Percentiles rank a stretch among this genome's conserved stretches.
phyloP scores from a whole-genome alignment of 2,329 filamentous ascomycete genomes.

The Nemania sp. region DNA sequence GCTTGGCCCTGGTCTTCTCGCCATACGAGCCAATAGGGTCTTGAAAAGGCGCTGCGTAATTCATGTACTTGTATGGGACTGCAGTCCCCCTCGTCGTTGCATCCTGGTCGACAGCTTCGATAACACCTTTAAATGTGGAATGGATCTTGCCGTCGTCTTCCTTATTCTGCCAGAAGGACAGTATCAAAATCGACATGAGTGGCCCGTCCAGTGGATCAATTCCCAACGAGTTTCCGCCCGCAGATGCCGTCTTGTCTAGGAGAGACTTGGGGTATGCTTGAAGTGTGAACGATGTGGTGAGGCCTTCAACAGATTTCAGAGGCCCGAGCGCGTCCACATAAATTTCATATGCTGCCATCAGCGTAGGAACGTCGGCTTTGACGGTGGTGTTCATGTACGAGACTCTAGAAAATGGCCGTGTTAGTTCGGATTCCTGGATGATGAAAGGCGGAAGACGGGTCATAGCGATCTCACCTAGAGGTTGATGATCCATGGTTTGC shows the following conservation, averaged over 20 bases:
- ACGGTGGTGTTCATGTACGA: not conserved
- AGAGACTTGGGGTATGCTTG: conserved; percentile 30
- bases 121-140: not conserved
- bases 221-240: conserved; percentile 7
- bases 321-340: conserved; percentile 11
- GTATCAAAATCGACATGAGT: not conserved
- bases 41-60: conserved; percentile 4
- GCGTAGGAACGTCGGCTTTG: not conserved
- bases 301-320: conserved; percentile 22
- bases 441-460: not conserved
- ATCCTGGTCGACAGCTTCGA: not conserved
- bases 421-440: not conserved
- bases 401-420: not conserved
- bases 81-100: not conserved
- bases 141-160: not conserved
- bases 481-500: not conserved
- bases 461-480: not conserved
- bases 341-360: conserved; percentile 1
- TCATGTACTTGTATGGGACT: conserved; percentile 6
- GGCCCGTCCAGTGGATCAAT: not conserved
- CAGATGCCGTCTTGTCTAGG: conserved; percentile 13
- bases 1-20: not conserved
- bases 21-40: conserved; percentile 1
- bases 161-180: not conserved
- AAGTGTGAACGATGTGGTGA: conserved; percentile 26